Base-by-base conservation (phyloP, 176 grass and related monocot genomes). In the Aegilops sharonensis region DNA sequence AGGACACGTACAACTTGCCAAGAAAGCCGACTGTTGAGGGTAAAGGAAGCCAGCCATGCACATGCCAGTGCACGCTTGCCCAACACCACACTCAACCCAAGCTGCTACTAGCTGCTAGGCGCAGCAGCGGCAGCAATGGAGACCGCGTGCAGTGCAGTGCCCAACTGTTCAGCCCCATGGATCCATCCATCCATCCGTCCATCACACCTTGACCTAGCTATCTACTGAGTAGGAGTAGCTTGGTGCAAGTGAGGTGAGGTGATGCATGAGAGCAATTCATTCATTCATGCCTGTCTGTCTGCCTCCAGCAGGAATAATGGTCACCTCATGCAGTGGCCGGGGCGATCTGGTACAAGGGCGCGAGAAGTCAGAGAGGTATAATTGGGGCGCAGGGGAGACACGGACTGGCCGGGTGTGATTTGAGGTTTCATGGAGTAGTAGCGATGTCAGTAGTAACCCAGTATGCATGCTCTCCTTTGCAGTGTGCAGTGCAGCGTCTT, bases 371-470 rank as follows among this genome's bases (percentile, higher is more conserved):
- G 71, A 64, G 40, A 72, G 29, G 72, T 52, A 85, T 86, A 86
- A 86, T 78, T 59, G 57, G 31, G 37, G 66, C 5, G 34, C 40
- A 78, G 36, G 17, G 57, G 47, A 64, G 36, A 68, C 72, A 73
- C 48, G 79, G 37, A 75, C 89, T 80, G 89, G 27, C 75, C 77
- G 84, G 30, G 37, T 64, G 57, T 86, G 94, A 95, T 90, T 90
- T 95, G 91, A 95, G 88, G 89, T 81, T 86, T 91, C 89, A 91
- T 85, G 35, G 56, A 59, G 56, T 74, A 27, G 30, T 68, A 21
- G 17, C 56, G 2, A 23, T 13, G 70, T 72, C 40, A 74, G 71
- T 27, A 40, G n/a, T 11, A 11, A 43, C 40, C 10, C 40, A 42
- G 20, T 4, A 9, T 25, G 11, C 23, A 62, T 74, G 65, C 60